A percentile compares a stretch with the other conserved stretches of the same genome.
Conservation (phyloP, 2,329 filamentous ascomycete genomes). For the Sordariomycetes sp. region DNA sequence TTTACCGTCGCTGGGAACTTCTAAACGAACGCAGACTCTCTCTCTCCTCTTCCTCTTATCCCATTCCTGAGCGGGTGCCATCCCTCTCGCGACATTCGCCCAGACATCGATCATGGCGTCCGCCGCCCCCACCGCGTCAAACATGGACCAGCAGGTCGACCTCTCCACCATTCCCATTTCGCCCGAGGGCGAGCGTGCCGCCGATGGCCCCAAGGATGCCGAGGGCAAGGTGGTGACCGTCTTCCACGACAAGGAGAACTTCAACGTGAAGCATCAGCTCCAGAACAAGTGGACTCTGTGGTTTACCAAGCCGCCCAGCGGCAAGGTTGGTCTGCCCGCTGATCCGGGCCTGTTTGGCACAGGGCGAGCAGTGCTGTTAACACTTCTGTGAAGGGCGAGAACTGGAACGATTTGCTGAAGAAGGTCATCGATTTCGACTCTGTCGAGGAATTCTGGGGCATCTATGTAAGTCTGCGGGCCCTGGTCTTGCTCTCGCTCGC, state of each 20-base stretch:
- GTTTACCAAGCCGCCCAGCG: slow-evolving; percentile 97
- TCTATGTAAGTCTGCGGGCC: slow-evolving; percentile 65
- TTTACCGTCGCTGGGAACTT: not conserved
- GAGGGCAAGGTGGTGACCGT: slow-evolving; percentile 70
- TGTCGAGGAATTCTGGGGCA: slow-evolving; percentile 98
- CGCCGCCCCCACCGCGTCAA: slow-evolving; percentile 14
- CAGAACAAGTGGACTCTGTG: slow-evolving; percentile 98
- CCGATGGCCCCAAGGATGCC: slow-evolving; percentile 27
- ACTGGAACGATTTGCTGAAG: slow-evolving; percentile 97
- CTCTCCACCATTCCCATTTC: slow-evolving; percentile 59
- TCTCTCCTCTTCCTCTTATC: not conserved
- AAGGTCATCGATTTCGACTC: slow-evolving; percentile 98
- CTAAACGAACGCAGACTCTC: not conserved
- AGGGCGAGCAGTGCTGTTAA: slow-evolving; percentile 10
- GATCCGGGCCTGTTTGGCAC: not conserved
- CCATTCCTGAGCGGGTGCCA: not conserved
- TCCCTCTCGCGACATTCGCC: not conserved
- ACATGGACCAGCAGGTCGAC: slow-evolving; percentile 48
- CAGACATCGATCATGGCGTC: slow-evolving; percentile 19
- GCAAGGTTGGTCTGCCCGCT: slow-evolving; percentile 55
- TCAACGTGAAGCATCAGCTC: slow-evolving; percentile 98
- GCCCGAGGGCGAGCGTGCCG: slow-evolving; percentile 44
- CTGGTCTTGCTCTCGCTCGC: not conserved
- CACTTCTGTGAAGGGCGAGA: slow-evolving; percentile 59
- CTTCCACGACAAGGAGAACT: slow-evolving; percentile 97